phyloP scores from a whole-genome alignment of 441 rosid species.

The Populus hybrid region DNA sequence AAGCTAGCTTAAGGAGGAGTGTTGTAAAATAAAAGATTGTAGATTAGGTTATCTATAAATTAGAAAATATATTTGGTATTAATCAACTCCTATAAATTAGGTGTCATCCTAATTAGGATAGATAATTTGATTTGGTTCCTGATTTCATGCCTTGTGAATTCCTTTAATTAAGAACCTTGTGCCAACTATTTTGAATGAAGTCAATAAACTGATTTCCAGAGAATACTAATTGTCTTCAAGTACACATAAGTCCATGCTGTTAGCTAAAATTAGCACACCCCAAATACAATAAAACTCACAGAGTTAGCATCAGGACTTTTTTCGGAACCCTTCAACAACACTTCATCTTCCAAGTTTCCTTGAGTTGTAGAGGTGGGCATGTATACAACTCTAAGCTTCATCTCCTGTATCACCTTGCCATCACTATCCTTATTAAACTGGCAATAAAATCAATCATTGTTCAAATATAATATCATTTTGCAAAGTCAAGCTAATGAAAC shows the following conservation, averaged over 20 bases:
- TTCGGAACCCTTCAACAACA: conserved; percentile 37
- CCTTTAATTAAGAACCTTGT: no score
- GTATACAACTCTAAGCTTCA: conserved; percentile 87
- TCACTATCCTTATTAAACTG: conserved; percentile 78
- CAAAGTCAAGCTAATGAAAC: conserved; percentile 8
- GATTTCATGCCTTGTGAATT: no score
- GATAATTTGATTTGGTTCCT: no score
- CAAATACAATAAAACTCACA: conserved; percentile 42
- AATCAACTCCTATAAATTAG: no score
- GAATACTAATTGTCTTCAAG: not conserved
- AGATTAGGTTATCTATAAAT: no score
- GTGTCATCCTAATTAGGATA: no score
- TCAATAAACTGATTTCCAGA: not conserved
- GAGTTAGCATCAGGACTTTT: conserved; percentile 51
- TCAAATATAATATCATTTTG: conserved; percentile 1
- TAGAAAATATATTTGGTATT: no score
- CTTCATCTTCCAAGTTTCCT: conserved; percentile 55
- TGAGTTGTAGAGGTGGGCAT: conserved; percentile 47
- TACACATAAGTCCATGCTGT: not conserved
- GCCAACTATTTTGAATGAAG: not conserved
- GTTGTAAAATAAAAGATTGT: not conserved
- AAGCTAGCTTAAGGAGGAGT: not conserved
- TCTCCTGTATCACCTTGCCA: conserved; percentile 69
- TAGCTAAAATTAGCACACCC: not conserved
- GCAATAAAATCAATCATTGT: conserved; percentile 17